These are phyloP conservation scores for Reutealis trisperma DNA, from an alignment of 345 rosid genomes.

Conservation along the genomic window DNA sequence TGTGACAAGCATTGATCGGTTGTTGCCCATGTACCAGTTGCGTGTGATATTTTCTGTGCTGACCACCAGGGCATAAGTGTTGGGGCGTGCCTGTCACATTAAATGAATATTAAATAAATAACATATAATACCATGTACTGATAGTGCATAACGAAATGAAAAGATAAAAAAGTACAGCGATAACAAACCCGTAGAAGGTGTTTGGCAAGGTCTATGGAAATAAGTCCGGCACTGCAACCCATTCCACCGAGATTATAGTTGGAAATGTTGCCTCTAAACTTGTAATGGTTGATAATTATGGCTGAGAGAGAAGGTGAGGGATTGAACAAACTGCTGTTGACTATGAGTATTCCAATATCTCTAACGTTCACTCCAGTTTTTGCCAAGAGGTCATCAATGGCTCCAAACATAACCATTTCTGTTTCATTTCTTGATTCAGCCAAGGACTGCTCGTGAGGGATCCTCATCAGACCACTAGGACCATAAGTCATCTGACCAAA, in stretches of 20 bases:
- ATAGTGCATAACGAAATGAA: not conserved
- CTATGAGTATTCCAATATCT: conserved; percentile 27
- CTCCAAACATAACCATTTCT: conserved; percentile 23
- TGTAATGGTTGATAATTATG: conserved; percentile 20
- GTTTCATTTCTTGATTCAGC: conserved; percentile 13
- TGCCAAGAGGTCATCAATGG: conserved; percentile 19
- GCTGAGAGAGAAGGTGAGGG: conserved; percentile 30
- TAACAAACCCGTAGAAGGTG: conserved; percentile 17
- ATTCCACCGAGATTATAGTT: conserved; percentile 33
- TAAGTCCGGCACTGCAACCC: conserved; percentile 38
- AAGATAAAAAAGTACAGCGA: not conserved
- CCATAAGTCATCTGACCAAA: conserved; percentile 22
- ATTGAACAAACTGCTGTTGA: conserved; percentile 32
- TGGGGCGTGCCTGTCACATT: conserved; percentile 16
- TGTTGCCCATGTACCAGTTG: conserved; percentile 27
- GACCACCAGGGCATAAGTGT: conserved; percentile 29
- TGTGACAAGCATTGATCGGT: conserved; percentile 29
- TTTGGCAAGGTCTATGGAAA: conserved; percentile 15
- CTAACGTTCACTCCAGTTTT: conserved; percentile 14
- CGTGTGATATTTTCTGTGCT: conserved; percentile 28
- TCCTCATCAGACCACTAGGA: not conserved
- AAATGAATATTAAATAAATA: no score
- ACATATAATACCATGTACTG: no score
- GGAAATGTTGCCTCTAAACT: conserved; percentile 25
- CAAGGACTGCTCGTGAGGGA: conserved; percentile 5